Evolutionary conservation across 495 filamentous ascomycete species (phyloP).

Genomic region (Aspergillus saccharolyticus): DNA sequence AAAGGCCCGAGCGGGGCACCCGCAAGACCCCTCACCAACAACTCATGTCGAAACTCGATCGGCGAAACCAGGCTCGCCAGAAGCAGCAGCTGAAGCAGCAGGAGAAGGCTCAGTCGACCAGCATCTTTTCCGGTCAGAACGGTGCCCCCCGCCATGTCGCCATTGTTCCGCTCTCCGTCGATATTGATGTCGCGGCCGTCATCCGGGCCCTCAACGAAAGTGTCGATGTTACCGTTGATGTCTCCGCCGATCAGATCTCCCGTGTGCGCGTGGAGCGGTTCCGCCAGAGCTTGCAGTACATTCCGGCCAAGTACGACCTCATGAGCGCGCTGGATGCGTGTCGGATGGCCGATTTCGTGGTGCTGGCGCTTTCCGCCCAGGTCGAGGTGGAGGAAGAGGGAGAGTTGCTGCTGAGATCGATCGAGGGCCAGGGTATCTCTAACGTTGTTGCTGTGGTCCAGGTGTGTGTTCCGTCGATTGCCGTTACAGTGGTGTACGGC

Average conservation of each 20-base stretch:
- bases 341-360: slow-evolving; percentile 80
- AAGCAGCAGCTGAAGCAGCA: slow-evolving; percentile 72
- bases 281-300: slow-evolving; percentile 85
- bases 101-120: slow-evolving; percentile 68
- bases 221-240: slow-evolving; percentile 68
- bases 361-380: slow-evolving; percentile 74
- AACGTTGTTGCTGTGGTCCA: slow-evolving; percentile 78
- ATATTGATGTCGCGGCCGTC: slow-evolving; percentile 59
- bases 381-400: slow-evolving; percentile 78
- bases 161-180: slow-evolving; percentile 73
- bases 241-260: slow-evolving; percentile 52
- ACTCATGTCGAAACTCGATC: slow-evolving; percentile 93
- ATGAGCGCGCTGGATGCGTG: slow-evolving; percentile 77
- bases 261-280: slow-evolving; percentile 78
- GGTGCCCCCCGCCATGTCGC: slow-evolving; percentile 90
- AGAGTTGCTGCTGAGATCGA: slow-evolving; percentile 73
- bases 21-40: slow-evolving; percentile 92
- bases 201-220: slow-evolving; percentile 69
- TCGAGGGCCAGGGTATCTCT: slow-evolving; percentile 91
- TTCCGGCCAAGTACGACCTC: slow-evolving; percentile 66
- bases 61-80: slow-evolving; percentile 89
- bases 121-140: slow-evolving; percentile 76
- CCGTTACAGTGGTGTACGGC: not conserved
- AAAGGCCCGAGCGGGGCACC: slow-evolving; percentile 50
- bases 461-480: slow-evolving; percentile 12